phyloP scores from a whole-genome alignment of 805 yeast species.

The Cyberlindnera sargentensis region DNA sequence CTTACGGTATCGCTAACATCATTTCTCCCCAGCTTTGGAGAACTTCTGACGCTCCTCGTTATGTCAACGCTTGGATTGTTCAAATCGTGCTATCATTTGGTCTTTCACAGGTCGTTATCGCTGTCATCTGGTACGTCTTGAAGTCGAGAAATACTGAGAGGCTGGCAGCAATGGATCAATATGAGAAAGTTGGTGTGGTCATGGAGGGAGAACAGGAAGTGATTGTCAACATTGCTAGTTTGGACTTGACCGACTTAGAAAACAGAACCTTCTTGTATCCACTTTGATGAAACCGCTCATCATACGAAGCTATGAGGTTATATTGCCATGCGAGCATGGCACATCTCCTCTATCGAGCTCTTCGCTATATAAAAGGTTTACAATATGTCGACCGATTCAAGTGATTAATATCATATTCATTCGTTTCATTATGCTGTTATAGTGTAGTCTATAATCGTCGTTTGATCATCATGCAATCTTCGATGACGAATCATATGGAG shows the following conservation, averaged over 20 bases:
- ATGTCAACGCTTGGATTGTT: slow-evolving; percentile 43
- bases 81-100: slow-evolving; percentile 48
- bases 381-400: too few species aligned
- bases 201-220: slow-evolving; percentile 27
- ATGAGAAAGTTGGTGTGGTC: slow-evolving; percentile 23
- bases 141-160: slow-evolving; percentile 38
- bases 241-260: slow-evolving; percentile 46
- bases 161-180: slow-evolving; percentile 15
- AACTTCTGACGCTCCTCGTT: slow-evolving; percentile 38
- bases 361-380: too few species aligned
- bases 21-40: slow-evolving; percentile 54
- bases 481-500: too few species aligned
- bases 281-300: slow-evolving; percentile 11
- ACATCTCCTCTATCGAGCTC: too few species aligned
- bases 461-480: too few species aligned
- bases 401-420: too few species aligned
- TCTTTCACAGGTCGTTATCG: slow-evolving; percentile 36
- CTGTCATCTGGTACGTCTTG: slow-evolving; percentile 39
- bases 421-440: too few species aligned
- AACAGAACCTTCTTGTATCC: slow-evolving; percentile 41
- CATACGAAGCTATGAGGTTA: background rate
- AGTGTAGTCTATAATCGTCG: too few species aligned
- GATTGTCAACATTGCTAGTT: slow-evolving; percentile 32
- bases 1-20: slow-evolving; percentile 42
- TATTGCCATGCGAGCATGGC: background rate